Base-by-base conservation (phyloP, 768 basidiomycete species). In the Tricholoma furcatifolium region DNA sequence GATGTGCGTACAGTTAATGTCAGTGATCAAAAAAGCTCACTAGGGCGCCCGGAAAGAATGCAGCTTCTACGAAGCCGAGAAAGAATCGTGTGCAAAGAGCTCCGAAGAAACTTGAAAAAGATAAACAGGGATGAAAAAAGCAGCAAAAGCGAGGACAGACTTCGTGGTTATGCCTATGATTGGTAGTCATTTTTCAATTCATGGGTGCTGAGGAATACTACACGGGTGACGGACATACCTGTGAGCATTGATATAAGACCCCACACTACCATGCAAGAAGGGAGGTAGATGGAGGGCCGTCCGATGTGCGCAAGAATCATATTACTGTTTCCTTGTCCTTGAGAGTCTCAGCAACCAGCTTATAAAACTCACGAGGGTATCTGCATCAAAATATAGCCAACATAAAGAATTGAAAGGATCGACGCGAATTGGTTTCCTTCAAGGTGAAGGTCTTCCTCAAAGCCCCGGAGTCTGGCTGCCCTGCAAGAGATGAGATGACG, bases 381-480 rank as follows among this genome's bases (percentile, higher is more conserved):
- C 64, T 91, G 88, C 87, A 89, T 88, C 35, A 88, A 67, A 52
- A 86, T 86, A 62, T 90, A 90, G 10, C 88, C 76, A 40, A 88
- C 75, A 60, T 88, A 91, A 30, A 90, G 73, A 43, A 86, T 80
- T 38, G 84, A 84, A 38, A 91, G 67, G 14, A 90, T 67, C 0
- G 86, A 83, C 10, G 82, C 77, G 62, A 88, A 91, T 59, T 90
- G 75, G 48, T 81, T 75, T 23, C 74, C 84, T 56, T 78, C 67
- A 15, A 91, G 72, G 35, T 79, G 69, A 27, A 91, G 74, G 65
- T 91, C 88, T 44, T 74, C 70, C 62, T 88, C 84, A 48, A 91
- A 85, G 0, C 88, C 89, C 31, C 81, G 76, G 38, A 90, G 71
- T 48, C 89, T 77, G 30, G 88, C 89, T 10, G 86, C 88, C 40